phyloP scores from a whole-genome alignment of 352 stramenopile genomes.

The Blastocystis sp. region DNA sequence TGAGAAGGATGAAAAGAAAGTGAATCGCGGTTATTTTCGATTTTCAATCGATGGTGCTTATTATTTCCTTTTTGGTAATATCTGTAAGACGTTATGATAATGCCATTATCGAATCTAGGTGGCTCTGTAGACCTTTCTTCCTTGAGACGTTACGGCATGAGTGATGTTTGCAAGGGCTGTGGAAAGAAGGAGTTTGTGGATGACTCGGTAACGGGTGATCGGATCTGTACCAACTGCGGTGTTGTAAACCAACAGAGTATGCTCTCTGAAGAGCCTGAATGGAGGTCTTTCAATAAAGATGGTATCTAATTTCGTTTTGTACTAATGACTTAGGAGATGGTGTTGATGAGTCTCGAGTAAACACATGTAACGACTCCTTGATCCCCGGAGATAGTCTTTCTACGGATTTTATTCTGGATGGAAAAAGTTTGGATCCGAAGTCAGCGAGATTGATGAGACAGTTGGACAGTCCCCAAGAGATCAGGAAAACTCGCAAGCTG shows the following conservation, averaged over 20 bases:
- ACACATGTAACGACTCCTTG: conserved; percentile 16
- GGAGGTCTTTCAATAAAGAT: conserved; percentile 27
- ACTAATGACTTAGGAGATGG: conserved; percentile 18
- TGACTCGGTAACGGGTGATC: conserved; percentile 12
- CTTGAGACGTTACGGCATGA: not conserved
- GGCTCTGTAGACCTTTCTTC: not conserved
- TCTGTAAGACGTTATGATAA: not conserved
- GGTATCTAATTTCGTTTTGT: not conserved
- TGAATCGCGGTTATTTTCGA: not conserved
- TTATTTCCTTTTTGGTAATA: not conserved
- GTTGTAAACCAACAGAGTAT: conserved; percentile 8
- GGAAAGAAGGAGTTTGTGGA: conserved; percentile 30
- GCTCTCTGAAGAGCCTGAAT: conserved; percentile 47
- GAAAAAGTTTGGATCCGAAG: not conserved
- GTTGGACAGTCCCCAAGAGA: not conserved
- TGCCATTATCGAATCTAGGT: not conserved
- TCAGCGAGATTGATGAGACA: not conserved
- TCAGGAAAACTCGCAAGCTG: not conserved
- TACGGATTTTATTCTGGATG: conserved; percentile 39
- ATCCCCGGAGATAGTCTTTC: not conserved
- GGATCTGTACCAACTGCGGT: conserved; percentile 15
- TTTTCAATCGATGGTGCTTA: not conserved
- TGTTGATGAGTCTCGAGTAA: not conserved
- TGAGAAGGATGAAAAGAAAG: not conserved
- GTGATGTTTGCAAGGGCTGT: conserved; percentile 5